Base-by-base conservation (phyloP, 345 rosid species). In the Eucalyptus cloeziana region DNA sequence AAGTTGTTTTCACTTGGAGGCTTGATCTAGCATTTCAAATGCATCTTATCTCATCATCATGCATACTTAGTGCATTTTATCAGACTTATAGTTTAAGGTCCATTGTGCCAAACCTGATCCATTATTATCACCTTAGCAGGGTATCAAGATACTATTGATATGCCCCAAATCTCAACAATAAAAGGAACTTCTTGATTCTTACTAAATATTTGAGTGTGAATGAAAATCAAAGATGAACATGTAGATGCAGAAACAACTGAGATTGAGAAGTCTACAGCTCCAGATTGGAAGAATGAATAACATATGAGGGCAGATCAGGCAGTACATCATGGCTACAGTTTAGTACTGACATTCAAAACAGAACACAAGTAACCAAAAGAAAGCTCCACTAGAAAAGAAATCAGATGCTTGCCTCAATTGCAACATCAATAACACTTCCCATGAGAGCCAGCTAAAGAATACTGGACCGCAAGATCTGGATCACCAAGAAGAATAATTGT, bases 371-470 rank as follows among this genome's bases (percentile, higher is more conserved):
- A 30, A 45, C 40, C 19, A 44, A 33, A 87, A 71, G 45, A 33
- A 88, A 17, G 88, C 30, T 62, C 3, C 7, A 14, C 45, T 49
- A 21, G 11, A 85, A 47, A 37, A 10, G 44, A 79, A 49, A 69
- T 21, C 30, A 37, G 88, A 89, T 50, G n/a, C n/a, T 51, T 89
- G 95, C 99, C 98, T 90, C 92, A 76, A 51, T 90, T 60, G 94
- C 87, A 90, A 91, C 88, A 49, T 94, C 96, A 49, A 90, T 92
- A 49, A 88, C 89, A 67, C 94, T 76, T 86, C 94, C 97, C 99
- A 96, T 97, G 88, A 50, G 87, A 56, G 22, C 47, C 85, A 89
- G 87, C 62, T 91, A 91, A 52, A 71, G 76, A 47, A 60, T 24
- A 47, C 21, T 67, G 56, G 49, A 81, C 85, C 40, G 37, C 43